Evolutionary conservation across 2,329 filamentous ascomycete species (phyloP).

Genomic region (Diaporthe humulicola): DNA sequence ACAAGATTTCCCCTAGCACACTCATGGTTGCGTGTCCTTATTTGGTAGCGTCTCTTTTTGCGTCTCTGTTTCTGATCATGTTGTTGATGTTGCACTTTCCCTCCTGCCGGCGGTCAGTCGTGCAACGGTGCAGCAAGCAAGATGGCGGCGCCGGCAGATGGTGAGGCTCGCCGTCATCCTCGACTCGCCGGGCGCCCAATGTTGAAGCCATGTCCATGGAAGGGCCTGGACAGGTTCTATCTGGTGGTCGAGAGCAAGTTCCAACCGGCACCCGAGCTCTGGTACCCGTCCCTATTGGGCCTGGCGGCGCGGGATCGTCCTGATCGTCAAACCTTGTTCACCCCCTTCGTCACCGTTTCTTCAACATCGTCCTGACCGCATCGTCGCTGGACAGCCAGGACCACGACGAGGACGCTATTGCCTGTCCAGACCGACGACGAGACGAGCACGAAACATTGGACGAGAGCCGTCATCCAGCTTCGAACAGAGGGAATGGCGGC

Average conservation of each 20-base stretch:
- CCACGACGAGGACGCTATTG: background rate
- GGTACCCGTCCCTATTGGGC: background rate
- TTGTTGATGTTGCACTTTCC: background rate
- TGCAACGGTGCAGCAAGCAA: background rate
- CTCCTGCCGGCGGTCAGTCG: constrained; percentile 6
- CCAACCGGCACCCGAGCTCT: background rate
- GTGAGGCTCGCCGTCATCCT: constrained; percentile 7
- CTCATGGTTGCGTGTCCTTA: constrained; percentile 4
- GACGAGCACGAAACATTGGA: background rate
- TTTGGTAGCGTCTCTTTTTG: background rate
- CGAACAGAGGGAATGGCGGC: background rate
- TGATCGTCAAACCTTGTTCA: background rate
- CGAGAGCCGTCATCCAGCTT: background rate
- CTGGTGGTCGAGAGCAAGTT: background rate
- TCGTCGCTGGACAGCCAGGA: background rate
- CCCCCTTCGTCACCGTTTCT: background rate
- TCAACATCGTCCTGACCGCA: background rate
- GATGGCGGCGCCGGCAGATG: constrained; percentile 18
- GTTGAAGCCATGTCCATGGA: background rate
- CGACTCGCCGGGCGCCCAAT: background rate
- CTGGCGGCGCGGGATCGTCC: background rate
- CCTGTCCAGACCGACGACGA: background rate
- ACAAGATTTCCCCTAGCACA: background rate
- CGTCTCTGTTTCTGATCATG: background rate
- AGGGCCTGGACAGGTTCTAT: background rate